Percentiles rank a stretch among this genome's conserved stretches.
These are phyloP conservation scores for Samsoniella hepiali DNA, from an alignment of 2,329 filamentous ascomycete genomes.

Conservation along the genomic window DNA sequence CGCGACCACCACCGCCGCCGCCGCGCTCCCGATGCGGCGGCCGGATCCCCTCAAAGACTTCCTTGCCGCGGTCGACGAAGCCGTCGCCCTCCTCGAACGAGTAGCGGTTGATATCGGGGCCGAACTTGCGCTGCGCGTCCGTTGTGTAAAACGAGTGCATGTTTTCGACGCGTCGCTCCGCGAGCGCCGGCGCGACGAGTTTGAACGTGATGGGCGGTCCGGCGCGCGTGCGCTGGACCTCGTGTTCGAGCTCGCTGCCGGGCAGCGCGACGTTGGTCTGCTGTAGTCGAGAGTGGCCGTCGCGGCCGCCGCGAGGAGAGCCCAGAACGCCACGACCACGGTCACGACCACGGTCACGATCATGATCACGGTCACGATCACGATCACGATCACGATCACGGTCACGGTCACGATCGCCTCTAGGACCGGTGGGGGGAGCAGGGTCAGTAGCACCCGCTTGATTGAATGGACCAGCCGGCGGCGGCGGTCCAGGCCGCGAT, in stretches of 20 bases:
- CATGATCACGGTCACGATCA: neutral
- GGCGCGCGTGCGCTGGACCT: slow-evolving; percentile 36
- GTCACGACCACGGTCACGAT: neutral
- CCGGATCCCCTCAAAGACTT: slow-evolving; percentile 63
- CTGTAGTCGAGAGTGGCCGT: neutral
- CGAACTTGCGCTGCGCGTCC: slow-evolving; percentile 40
- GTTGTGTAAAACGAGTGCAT: slow-evolving; percentile 47
- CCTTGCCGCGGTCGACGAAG: slow-evolving; percentile 70
- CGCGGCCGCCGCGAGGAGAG: neutral
- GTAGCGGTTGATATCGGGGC: slow-evolving; percentile 61
- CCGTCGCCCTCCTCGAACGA: slow-evolving; percentile 65
- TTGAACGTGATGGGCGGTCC: slow-evolving; percentile 44
- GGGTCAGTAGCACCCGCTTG: neutral
- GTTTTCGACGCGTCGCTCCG: slow-evolving; percentile 59
- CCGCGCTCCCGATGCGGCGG: slow-evolving; percentile 52
- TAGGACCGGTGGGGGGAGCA: neutral
- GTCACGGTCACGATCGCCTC: neutral
- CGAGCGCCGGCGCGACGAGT: slow-evolving; percentile 63
- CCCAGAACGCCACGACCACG: neutral
- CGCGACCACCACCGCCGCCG: slow-evolving; percentile 29
- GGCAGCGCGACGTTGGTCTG: slow-evolving; percentile 1
- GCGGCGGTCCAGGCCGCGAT: neutral
- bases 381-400: neutral
- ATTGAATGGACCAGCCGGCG: slow-evolving; percentile 14
- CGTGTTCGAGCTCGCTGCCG: slow-evolving; percentile 9